A percentile compares a stretch with the other conserved stretches of the same genome.
phyloP scores from a whole-genome alignment of 2,329 filamentous ascomycete species.

The Cladosporium sp. region DNA sequence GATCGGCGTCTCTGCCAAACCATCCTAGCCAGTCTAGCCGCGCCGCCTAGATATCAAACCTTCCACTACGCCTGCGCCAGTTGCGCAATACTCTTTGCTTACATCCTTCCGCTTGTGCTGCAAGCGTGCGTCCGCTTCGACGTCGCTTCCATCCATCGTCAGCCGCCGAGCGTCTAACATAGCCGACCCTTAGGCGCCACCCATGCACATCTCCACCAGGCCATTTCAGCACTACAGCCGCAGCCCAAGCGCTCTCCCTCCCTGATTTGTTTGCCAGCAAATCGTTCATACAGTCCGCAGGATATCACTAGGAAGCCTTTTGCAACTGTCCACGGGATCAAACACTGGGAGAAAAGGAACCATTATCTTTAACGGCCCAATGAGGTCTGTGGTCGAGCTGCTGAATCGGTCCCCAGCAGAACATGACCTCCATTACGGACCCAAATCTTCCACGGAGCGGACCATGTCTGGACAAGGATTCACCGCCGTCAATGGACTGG shows the following conservation, averaged over 20 bases:
- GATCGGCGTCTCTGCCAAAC: not conserved
- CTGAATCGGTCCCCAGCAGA: conserved; percentile 8
- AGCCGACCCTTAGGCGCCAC: conserved; percentile 11
- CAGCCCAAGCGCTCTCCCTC: conserved; percentile 5
- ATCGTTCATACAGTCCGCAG: not conserved
- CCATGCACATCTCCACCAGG: conserved; percentile 5
- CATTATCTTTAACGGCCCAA: not conserved
- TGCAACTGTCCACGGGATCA: not conserved
- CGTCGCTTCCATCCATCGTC: not conserved
- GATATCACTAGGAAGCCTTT: not conserved
- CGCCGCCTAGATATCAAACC: conserved; percentile 6
- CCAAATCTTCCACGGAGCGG: not conserved
- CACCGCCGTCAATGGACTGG: conserved; percentile 7
- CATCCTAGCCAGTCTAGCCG: not conserved
- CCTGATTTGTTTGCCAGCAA: not conserved
- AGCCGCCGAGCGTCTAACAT: conserved; percentile 10
- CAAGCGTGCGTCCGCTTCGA: not conserved
- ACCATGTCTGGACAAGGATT: conserved; percentile 6
- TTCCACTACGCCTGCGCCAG: not conserved
- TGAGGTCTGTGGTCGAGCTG: conserved; percentile 8
- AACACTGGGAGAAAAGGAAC: not conserved
- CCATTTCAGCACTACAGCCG: conserved; percentile 3
- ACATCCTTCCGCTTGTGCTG: not conserved
- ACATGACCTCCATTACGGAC: not conserved
- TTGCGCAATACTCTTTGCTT: conserved; percentile 5